Evolutionary conservation across 2,329 filamentous ascomycete genomes (phyloP).

Genomic region (Atkinsonella texensis): DNA sequence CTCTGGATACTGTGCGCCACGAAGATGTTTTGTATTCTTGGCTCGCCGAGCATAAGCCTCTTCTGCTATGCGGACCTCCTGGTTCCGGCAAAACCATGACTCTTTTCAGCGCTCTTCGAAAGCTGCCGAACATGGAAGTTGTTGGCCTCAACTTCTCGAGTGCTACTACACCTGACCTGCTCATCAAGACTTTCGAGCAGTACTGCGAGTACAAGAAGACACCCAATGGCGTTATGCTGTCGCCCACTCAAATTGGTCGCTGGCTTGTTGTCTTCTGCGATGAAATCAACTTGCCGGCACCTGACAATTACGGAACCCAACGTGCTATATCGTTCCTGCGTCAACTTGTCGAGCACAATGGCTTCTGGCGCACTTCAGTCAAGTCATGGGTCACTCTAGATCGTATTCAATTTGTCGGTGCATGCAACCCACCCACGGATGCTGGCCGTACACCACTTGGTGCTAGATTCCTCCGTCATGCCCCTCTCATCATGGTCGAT

Average conservation of each 20-base stretch:
- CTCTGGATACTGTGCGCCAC: conserved; percentile 90
- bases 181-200: conserved; percentile 99
- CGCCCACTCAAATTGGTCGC: conserved; percentile 88
- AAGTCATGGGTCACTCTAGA: conserved; percentile 97
- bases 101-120: conserved; percentile 90
- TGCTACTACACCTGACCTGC: conserved; percentile 89
- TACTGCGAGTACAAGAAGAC: conserved; percentile 99
- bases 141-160: conserved; percentile 99
- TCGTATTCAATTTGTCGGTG: conserved; percentile 96
- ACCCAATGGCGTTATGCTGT: conserved; percentile 87
- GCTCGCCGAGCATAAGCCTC: conserved; percentile 95
- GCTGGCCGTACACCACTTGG: conserved; percentile 92
- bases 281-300: conserved; percentile 96
- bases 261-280: conserved; percentile 99
- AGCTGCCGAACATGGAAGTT: conserved; percentile 97
- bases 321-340: conserved; percentile 94
- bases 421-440: conserved; percentile 96
- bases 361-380: conserved; percentile 96
- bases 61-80: conserved; percentile 90
- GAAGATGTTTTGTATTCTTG: conserved; percentile 99
- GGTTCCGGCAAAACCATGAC: conserved; percentile 99
- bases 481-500: conserved; percentile 98
- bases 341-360: conserved; percentile 96
- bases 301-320: conserved; percentile 95
- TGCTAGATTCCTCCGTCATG: conserved; percentile 85